Base-by-base conservation (phyloP, 148 eudicot genomes). In the Talinum fruticosum region DNA sequence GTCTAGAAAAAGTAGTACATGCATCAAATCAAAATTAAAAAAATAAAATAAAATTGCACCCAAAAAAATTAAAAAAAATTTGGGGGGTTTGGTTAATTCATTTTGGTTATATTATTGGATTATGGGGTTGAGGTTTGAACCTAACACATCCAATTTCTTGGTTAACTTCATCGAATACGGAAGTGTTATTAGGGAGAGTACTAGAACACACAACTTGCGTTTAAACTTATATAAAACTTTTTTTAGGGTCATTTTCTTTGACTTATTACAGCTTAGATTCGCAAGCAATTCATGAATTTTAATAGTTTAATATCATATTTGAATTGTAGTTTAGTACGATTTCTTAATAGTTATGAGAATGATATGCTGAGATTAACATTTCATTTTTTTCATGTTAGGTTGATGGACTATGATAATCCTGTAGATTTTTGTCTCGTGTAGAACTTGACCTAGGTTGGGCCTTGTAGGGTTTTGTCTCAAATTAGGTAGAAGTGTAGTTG, bases 1-100 rank as follows among this genome's bases (percentile, higher is more conserved):
- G 8, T 59, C 64, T 59, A 59, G 79, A 45, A 47, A 59, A 76
- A 67, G 75, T 69, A 16, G 14, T n/a, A n/a, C n/a, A 8, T 18
- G 24, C 33, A 49, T 10, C n/a, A 28, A 14, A 36, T 1, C 8
- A 4, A 54, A 54, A 38, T 3, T 5, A 23, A 54, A 23, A n/a
- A 14, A 41, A 38, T 38, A 38, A 38, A 5, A 5, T 3, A 38
- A 38, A 1, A 38, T 38, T 38, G 23, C 54, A 49, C 54, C 21
- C 13, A 49, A 23, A 3, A 57, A 57, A 57, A n/a, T n/a, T 0
- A 57, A 57, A n/a, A 7, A 15, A 26, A 41, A 16, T n/a, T n/a
- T n/a, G n/a, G n/a, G 71, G 30, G 71, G 45, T 4, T 59, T 59
- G 24, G 8, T 54, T 54, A 21, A 21, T 19, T 54, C 5, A 19